Conservation (phyloP, 2,329 filamentous ascomycete genomes). For the Hymenoscyphus salicellus region DNA sequence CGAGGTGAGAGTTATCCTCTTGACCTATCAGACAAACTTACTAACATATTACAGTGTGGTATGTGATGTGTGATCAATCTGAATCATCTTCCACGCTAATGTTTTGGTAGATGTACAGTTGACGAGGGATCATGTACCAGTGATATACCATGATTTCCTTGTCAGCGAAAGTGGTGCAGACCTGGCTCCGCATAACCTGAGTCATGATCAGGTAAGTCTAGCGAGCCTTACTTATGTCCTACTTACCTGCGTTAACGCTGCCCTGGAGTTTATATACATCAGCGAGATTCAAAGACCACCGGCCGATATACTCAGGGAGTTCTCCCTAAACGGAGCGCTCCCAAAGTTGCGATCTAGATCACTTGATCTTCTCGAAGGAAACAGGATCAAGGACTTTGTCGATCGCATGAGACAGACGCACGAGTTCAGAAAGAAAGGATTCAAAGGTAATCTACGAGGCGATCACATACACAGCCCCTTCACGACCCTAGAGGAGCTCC, state of each 20-base stretch:
- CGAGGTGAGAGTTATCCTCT: constrained; percentile 10
- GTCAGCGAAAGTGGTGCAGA: constrained; percentile 18
- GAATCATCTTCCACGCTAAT: neutral
- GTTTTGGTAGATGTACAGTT: constrained; percentile 16
- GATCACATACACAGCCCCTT: constrained; percentile 16
- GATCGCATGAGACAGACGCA: constrained; percentile 16
- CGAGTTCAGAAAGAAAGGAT: constrained; percentile 15
- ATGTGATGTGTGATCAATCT: neutral
- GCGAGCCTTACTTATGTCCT: no score
- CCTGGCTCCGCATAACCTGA: constrained; percentile 16
- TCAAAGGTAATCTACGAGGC: constrained; percentile 19
- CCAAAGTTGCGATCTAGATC: constrained; percentile 6
- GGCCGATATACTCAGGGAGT: neutral
- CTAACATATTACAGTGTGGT: constrained; percentile 12
- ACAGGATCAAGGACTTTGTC: constrained; percentile 6
- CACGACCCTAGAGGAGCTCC: constrained; percentile 16
- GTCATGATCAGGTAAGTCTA: constrained; percentile 13
- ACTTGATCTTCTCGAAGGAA: constrained; percentile 5
- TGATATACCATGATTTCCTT: constrained; percentile 21
- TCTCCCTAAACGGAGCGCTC: neutral
- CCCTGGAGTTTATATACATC: constrained; percentile 19
- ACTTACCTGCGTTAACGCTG: neutral
- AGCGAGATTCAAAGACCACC: constrained; percentile 12
- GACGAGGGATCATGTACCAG: constrained; percentile 18
- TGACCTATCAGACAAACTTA: neutral